Percentiles rank a stretch among this genome's conserved stretches.
These are phyloP conservation scores for Prillingera fragicola DNA, from an alignment of 1,284 basidiomycete genomes.

Conservation along the genomic window DNA sequence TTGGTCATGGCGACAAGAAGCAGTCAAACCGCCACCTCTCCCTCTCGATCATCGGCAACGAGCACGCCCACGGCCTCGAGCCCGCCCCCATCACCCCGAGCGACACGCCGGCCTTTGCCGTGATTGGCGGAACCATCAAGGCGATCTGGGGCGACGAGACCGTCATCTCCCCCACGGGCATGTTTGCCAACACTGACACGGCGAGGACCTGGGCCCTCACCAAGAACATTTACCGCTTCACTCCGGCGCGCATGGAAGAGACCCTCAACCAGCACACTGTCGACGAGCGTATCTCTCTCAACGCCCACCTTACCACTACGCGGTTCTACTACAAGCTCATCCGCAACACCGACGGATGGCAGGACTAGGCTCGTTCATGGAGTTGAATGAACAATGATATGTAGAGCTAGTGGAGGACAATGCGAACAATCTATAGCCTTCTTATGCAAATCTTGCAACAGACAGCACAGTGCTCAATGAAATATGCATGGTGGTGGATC, in stretches of 20 bases:
- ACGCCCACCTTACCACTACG: constrained; percentile 49
- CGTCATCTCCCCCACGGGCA: constrained; percentile 50
- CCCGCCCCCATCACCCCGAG: constrained; percentile 51
- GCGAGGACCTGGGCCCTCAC: constrained; percentile 49
- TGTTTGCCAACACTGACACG: constrained; percentile 51
- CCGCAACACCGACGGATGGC: constrained; percentile 49
- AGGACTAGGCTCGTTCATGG: constrained; percentile 4
- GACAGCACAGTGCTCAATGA: too few species aligned
- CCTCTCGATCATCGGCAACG: constrained; percentile 6
- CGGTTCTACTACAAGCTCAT: constrained; percentile 52
- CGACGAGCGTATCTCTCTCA: constrained; percentile 48
- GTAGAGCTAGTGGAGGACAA: too few species aligned
- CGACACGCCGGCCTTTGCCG: constrained; percentile 41
- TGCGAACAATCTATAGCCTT: too few species aligned
- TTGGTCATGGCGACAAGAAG: constrained; percentile 18
- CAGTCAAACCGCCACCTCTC: constrained; percentile 16
- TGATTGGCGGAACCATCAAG: constrained; percentile 48
- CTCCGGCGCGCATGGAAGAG: constrained; percentile 39
- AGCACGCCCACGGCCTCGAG: constrained; percentile 38
- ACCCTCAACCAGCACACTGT: constrained; percentile 51
- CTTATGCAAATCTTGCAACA: too few species aligned
- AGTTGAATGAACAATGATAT: not conserved
- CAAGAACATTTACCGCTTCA: constrained; percentile 51
- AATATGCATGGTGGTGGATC: too few species aligned
- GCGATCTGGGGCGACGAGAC: constrained; percentile 46